A percentile compares a stretch with the other conserved stretches of the same genome.
These are phyloP conservation scores for Suillus brevipes DNA, from an alignment of 768 basidiomycete species.

Conservation along the genomic window DNA sequence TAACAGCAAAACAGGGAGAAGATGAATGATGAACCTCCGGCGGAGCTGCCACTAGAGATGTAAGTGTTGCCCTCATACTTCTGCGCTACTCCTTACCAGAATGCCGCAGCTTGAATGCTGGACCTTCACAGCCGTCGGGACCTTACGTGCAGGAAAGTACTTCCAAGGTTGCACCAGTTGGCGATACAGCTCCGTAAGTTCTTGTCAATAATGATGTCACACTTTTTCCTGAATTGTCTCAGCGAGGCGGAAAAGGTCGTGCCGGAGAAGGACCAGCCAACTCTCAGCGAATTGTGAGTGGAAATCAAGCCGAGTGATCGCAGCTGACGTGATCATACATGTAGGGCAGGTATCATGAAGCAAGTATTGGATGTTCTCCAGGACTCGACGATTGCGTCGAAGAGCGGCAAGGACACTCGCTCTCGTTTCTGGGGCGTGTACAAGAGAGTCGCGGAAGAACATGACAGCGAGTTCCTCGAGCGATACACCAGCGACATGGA, in stretches of 20 bases:
- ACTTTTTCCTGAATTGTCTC: background rate
- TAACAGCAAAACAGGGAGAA: background rate
- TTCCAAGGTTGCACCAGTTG: background rate
- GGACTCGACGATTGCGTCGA: background rate
- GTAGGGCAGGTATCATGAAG: background rate
- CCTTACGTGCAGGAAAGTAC: background rate
- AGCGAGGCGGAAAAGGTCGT: background rate
- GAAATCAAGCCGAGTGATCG: background rate
- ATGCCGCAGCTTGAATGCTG: too few species aligned
- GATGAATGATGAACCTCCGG: constrained; percentile 23
- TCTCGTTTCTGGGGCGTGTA: constrained; percentile 17
- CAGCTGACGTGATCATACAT: background rate
- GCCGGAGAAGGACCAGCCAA: background rate
- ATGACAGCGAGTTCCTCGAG: constrained; percentile 19
- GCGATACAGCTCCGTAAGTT: background rate
- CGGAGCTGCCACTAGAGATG: background rate
- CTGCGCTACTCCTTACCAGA: too few species aligned
- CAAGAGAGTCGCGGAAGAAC: constrained; percentile 13
- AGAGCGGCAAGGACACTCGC: background rate
- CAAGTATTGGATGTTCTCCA: background rate
- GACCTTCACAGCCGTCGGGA: too few species aligned
- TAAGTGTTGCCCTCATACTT: too few species aligned
- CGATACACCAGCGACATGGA: constrained; percentile 19
- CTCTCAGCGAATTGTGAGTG: background rate
- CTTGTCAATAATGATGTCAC: background rate